These are phyloP conservation scores for Henningerozyma blattae DNA, from an alignment of 805 yeast species.

Conservation along the genomic window DNA sequence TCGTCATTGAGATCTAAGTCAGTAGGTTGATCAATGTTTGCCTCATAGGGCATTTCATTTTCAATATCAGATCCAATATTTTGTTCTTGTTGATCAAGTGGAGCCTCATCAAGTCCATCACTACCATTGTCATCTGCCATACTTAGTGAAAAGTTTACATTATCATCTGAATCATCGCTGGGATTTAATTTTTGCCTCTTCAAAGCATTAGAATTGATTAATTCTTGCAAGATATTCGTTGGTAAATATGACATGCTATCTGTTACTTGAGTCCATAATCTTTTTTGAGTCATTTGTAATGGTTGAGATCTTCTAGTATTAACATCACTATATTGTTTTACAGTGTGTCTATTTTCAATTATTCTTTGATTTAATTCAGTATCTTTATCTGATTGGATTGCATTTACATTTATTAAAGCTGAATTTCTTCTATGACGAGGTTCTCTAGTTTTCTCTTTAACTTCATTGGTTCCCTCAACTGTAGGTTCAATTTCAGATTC, in stretches of 20 bases:
- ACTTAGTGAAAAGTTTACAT: slow-evolving; percentile 16
- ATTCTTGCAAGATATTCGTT: slow-evolving; percentile 4
- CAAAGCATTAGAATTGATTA: slow-evolving; percentile 8
- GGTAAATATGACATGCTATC: slow-evolving; percentile 13
- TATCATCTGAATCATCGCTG: slow-evolving; percentile 6
- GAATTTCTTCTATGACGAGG: slow-evolving; percentile 5
- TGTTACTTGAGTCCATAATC: slow-evolving; percentile 13
- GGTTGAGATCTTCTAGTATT: no score
- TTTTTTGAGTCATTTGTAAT: slow-evolving; percentile 7
- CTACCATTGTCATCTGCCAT: slow-evolving; percentile 9
- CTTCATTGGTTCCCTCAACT: slow-evolving; percentile 18
- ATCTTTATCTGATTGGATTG: slow-evolving; percentile 11
- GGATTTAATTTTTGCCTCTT: slow-evolving; percentile 12
- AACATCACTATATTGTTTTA: neutral
- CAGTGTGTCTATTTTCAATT: no score
- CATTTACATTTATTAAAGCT: slow-evolving; percentile 6
- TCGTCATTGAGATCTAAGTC: slow-evolving; percentile 1
- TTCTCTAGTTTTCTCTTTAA: slow-evolving; percentile 2
- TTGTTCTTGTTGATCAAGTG: slow-evolving; percentile 2
- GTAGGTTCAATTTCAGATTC: slow-evolving; percentile 22
- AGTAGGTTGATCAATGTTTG: slow-evolving; percentile 4
- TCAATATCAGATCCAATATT: slow-evolving; percentile 6
- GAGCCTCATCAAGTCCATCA: slow-evolving; percentile 1
- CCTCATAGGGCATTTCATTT: slow-evolving; percentile 8
- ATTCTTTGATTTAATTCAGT: slow-evolving; percentile 5